Evolutionary conservation across 805 yeast genomes (phyloP).

Genomic region (Pichia exigua): DNA sequence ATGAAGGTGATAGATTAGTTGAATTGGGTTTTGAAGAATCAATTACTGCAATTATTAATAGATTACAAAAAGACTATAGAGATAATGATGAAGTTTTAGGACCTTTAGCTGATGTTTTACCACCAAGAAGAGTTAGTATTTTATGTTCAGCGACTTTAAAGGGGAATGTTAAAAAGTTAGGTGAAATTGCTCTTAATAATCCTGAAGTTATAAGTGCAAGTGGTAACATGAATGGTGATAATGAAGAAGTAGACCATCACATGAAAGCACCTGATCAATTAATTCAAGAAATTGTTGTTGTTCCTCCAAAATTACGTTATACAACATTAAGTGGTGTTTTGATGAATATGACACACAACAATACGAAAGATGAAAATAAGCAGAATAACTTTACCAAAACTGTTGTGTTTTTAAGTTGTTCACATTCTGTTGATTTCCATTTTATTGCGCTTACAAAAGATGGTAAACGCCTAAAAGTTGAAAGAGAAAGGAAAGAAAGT

Average conservation of each 20-base stretch:
- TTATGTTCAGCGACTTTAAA: constrained; percentile 94
- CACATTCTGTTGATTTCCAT: constrained; percentile 96
- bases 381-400: constrained; percentile 36
- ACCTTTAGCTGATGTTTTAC: constrained; percentile 38
- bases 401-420: constrained; percentile 84
- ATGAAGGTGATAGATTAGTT: constrained; percentile 94
- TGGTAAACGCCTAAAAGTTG: constrained; percentile 33
- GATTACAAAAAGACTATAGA: constrained; percentile 40
- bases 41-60: constrained; percentile 61
- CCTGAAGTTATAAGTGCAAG: constrained; percentile 56
- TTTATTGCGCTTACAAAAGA: constrained; percentile 62
- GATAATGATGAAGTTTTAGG: constrained; percentile 25
- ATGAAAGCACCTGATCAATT: constrained; percentile 82
- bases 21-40: constrained; percentile 97
- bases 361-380: constrained; percentile 15
- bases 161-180: constrained; percentile 69
- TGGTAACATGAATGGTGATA: constrained; percentile 9
- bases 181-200: constrained; percentile 62
- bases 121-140: constrained; percentile 63
- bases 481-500: constrained; percentile 10
- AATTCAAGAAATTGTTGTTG: constrained; percentile 68
- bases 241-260: constrained; percentile 17
- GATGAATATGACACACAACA: constrained; percentile 34
- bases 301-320: constrained; percentile 85
- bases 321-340: constrained; percentile 71